These are phyloP conservation scores for Citrus maxima DNA, from an alignment of 345 rosid species.

Conservation along the genomic window DNA sequence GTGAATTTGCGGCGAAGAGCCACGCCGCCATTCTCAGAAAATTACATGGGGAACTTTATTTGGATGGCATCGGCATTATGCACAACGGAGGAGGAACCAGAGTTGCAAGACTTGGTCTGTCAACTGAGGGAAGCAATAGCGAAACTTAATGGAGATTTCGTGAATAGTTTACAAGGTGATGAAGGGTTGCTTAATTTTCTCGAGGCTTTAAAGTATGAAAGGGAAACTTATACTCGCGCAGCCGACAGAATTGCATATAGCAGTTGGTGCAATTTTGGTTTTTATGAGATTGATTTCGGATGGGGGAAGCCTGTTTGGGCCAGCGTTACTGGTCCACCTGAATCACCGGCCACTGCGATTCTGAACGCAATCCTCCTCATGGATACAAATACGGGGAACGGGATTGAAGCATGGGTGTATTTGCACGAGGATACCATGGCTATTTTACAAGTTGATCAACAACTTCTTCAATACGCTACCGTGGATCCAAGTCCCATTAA, in stretches of 20 bases:
- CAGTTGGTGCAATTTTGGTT: slow-evolving; percentile 24
- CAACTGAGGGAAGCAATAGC: slow-evolving; percentile 6
- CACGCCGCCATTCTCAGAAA: slow-evolving; percentile 27
- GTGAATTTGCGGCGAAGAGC: slow-evolving; percentile 35
- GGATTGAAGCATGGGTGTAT: slow-evolving; percentile 29
- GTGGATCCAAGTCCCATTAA: slow-evolving; percentile 15
- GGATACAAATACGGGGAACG: slow-evolving; percentile 9
- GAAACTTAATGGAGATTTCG: slow-evolving; percentile 15
- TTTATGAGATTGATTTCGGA: slow-evolving; percentile 34
- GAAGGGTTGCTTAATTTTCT: slow-evolving; percentile 1
- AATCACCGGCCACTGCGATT: no score
- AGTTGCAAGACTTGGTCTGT: slow-evolving; percentile 4
- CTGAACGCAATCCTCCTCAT: neutral
- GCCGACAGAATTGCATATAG: slow-evolving; percentile 19
- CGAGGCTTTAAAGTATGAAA: slow-evolving; percentile 9
- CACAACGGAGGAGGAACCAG: neutral
- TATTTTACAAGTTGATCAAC: slow-evolving; percentile 1
- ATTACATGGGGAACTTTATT: slow-evolving; percentile 41
- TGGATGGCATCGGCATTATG: slow-evolving; percentile 18
- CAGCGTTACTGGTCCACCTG: neutral
- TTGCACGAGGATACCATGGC: slow-evolving; percentile 24
- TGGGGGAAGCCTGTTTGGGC: slow-evolving; percentile 37
- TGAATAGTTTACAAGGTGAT: slow-evolving; percentile 14
- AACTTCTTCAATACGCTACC: slow-evolving; percentile 20
- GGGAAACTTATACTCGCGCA: neutral